These are phyloP conservation scores for Plasmopara viticola DNA, from an alignment of 352 stramenopile species.

Conservation along the genomic window DNA sequence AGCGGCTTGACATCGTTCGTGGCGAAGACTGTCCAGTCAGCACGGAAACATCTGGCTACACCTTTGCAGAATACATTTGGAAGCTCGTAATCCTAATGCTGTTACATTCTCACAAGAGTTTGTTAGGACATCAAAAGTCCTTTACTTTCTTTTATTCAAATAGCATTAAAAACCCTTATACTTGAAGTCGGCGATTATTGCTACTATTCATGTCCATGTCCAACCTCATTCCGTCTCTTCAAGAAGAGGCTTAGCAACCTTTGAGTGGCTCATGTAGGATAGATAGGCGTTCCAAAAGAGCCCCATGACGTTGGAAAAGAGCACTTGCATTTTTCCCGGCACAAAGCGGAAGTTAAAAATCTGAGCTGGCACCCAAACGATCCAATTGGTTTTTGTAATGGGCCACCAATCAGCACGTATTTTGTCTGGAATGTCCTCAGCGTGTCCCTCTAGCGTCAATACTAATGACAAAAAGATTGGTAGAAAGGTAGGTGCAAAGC, in stretches of 20 bases:
- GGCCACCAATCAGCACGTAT: constrained; percentile 74
- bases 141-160: background rate
- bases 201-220: constrained; percentile 10
- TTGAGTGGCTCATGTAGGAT: constrained; percentile 64
- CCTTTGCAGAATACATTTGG: constrained; percentile 27
- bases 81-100: constrained; percentile 7
- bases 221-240: constrained; percentile 3
- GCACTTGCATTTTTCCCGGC: constrained; percentile 64
- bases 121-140: too few relatives aligned
- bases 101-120: background rate
- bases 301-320: constrained; percentile 78
- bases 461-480: constrained; percentile 67
- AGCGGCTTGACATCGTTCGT: constrained; percentile 40
- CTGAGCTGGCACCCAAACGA: constrained; percentile 75
- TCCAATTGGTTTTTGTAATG: constrained; percentile 70
- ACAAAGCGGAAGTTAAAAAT: constrained; percentile 81
- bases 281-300: constrained; percentile 83
- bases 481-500: constrained; percentile 69
- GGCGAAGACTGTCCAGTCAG: constrained; percentile 51
- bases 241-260: constrained; percentile 13
- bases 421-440: constrained; percentile 50
- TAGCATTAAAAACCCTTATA: background rate
- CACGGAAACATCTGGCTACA: constrained; percentile 39
- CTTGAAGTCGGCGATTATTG: background rate
- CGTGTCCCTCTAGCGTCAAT: constrained; percentile 52